Percentiles rank a stretch among this genome's conserved stretches.
These are phyloP conservation scores for Bocquillonia castaneifolia DNA, from an alignment of 441 rosid species.

Conservation along the genomic window DNA sequence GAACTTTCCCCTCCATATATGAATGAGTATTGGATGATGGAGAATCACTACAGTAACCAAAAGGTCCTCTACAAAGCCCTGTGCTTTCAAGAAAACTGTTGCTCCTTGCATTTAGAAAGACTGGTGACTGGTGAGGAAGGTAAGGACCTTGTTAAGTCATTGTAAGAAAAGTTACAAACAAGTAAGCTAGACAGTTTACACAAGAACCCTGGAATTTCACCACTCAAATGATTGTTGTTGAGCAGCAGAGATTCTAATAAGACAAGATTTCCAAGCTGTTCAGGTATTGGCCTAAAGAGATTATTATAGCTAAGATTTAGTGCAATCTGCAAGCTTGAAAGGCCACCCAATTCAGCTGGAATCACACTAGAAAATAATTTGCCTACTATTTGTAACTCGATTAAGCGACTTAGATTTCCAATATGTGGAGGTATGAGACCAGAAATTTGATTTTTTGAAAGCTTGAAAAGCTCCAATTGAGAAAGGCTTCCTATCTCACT, in stretches of 20 bases:
- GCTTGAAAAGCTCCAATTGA: conserved; percentile 76
- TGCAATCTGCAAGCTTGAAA: conserved; percentile 76
- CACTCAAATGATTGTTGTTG: conserved; percentile 70
- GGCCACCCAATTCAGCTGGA: conserved; percentile 59
- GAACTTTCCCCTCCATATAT: conserved; percentile 18
- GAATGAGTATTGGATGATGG: conserved; percentile 37
- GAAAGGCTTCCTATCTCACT: conserved; percentile 54
- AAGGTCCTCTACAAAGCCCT: conserved; percentile 73
- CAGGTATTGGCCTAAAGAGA: conserved; percentile 63
- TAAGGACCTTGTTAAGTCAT: conserved; percentile 63
- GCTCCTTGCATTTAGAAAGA: conserved; percentile 44
- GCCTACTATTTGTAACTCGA: conserved; percentile 87
- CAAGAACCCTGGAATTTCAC: conserved; percentile 71
- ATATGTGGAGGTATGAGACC: conserved; percentile 54
- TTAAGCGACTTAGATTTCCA: conserved; percentile 60
- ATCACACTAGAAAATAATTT: conserved; percentile 57
- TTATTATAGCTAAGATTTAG: conserved; percentile 83
- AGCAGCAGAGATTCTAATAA: conserved; percentile 62
- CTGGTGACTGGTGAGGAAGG: conserved; percentile 48
- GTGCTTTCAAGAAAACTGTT: conserved; percentile 56
- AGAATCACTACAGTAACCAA: conserved; percentile 41
- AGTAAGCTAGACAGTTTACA: conserved; percentile 61
- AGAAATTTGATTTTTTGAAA: conserved; percentile 64
- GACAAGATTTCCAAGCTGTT: conserved; percentile 64
- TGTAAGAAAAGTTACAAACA: conserved; percentile 79